Base-by-base conservation (phyloP, 192 early-diverging fungal species). In the Podila verticillata region DNA sequence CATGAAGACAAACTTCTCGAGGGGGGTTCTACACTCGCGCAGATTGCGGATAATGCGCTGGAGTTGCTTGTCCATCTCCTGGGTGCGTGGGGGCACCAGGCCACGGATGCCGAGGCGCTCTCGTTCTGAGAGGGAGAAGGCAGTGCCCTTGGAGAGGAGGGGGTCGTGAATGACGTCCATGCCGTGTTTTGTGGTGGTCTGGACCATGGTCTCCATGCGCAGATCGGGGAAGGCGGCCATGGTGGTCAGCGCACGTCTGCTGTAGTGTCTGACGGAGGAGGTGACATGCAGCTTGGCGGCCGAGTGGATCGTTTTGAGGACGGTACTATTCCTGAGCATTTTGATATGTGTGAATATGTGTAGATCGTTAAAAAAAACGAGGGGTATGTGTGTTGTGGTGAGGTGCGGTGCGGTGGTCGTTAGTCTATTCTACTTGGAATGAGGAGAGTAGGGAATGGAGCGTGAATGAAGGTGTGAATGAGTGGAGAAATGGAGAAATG, bases 41-140 rank as follows among this genome's bases (percentile, higher is more conserved):
- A 87, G 68, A 69, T 87, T 87, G 15, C 81, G 83, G 57, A 85
- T 87, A 26, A 87, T 79, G 57, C 86, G 82, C 57, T 83, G 72
- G n/a, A 87, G 70, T 63, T 87, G 86, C 67, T 85, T 87, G 24
- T 87, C 86, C 86, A 87, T 87, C 64, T 87, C 86, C 65, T 87
- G 86, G 29, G 83, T 71, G 12, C 86, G 71, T 69, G 86, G 86
- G 22, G 86, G 86, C 4, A 87, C 86, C 7, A 87, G 75, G 29
- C 86, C 86, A 68, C 86, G 86, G 39, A 87, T 85, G 13, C 84
- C 85, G 35, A 87, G 75, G 51, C 86, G 79, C 62, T 87, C 86
- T 34, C 86, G 80, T 57, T 87, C 86, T 26, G 82, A 71, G 22
- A 87, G 67, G 19, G 77, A 85, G 61, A 87, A 87, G 35, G 86